Evolutionary conservation across 768 basidiomycete genomes (phyloP), one percentile per base, ranked within the genome.

Genomic region (Amanita polypyramis): DNA sequence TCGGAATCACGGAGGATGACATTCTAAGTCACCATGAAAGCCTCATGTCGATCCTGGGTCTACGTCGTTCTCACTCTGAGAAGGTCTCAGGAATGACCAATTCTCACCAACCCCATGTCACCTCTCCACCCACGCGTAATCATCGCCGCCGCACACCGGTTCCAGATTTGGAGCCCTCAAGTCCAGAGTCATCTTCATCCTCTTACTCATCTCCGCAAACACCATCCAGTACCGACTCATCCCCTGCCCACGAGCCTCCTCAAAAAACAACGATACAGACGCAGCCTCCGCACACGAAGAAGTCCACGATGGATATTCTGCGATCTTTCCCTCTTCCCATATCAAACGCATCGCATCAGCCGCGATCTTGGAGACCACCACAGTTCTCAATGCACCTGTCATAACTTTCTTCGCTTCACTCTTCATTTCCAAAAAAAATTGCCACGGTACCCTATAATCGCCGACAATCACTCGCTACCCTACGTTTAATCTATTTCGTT

Each of bases 1-100:
- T 88, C 34, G 68, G 72, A 49, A 63, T 88, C 53, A 64, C 74
- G 46, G 84, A 86, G 56, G 68, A 69, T 34, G 84, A 86, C 56
- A 54, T 87, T 50, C 70, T 86, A 42, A 63, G 61, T 44, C 72
- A 75, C 53, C 70, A 75, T 51, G 67, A 70, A 40, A 68, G 65
- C 45, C 65, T 69, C 37, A 56, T 46, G 58, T 57, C 30, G 45
- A 47, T 43, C 41, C 46, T 62, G 25, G 56, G 49, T 37, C 32
- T 52, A 15, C 49, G 52, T 37, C 54, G 33, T 35, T 54, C 49
- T 51, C 57, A 34, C 54, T 58, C 32, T 55, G 52, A 43, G 56
- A 50, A 23, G 14, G 58, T 32, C 54, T 55, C 33, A 59, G 61
- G 44, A 55, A 57, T 25, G 47, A 47, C 38, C 54, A 52, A 52